phyloP scores from a whole-genome alignment of 306 rosid species.

The Parietaria judaica region DNA sequence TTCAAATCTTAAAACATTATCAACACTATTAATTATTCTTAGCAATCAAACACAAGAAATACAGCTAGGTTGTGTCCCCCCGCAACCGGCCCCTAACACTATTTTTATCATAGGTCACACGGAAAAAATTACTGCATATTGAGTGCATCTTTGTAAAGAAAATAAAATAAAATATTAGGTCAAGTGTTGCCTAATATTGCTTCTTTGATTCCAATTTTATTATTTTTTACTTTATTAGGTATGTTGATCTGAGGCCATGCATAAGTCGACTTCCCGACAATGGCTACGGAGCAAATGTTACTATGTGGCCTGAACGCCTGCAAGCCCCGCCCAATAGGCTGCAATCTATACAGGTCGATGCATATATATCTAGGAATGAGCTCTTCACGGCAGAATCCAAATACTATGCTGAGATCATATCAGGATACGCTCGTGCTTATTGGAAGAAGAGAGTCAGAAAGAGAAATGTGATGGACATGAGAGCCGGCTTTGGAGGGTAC shows the following conservation, averaged over 20 bases:
- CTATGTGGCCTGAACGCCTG: conserved; percentile 77
- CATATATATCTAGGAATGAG: conserved; percentile 76
- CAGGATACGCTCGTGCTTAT: conserved; percentile 44
- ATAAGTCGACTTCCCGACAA: conserved; percentile 68
- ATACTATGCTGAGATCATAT: conserved; percentile 70
- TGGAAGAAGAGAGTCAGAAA: conserved; percentile 61
- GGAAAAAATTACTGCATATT: no score
- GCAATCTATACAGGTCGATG: conserved; percentile 70
- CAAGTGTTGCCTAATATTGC: neutral
- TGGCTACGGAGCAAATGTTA: conserved; percentile 55
- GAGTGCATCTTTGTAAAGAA: neutral
- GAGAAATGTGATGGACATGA: conserved; percentile 96
- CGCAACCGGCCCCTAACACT: no score
- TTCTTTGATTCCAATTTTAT: conserved; percentile 1
- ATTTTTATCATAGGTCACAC: no score
- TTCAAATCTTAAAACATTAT: no score
- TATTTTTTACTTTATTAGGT: conserved; percentile 32
- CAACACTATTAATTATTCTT: no score
- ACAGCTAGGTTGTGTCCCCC: no score
- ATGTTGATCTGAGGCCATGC: conserved; percentile 73
- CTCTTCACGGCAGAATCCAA: conserved; percentile 76
- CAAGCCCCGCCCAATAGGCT: conserved; percentile 79
- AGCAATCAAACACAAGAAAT: no score
- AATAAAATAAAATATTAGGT: no score
- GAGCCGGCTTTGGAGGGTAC: conserved; percentile 99